phyloP scores from a whole-genome alignment of 2,329 filamentous ascomycete genomes.

The Botrytis tulipae region DNA sequence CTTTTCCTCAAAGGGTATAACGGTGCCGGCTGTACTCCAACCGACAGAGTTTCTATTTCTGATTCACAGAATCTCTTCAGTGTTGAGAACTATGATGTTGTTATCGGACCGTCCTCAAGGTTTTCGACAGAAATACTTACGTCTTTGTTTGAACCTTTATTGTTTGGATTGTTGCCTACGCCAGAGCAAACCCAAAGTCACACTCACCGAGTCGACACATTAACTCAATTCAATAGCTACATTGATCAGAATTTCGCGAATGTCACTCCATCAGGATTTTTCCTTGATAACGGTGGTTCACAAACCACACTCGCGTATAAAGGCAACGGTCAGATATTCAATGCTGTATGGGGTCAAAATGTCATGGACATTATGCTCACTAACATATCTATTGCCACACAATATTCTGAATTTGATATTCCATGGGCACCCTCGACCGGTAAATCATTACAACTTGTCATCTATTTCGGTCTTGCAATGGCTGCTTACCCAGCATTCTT shows the following conservation, averaged over 20 bases:
- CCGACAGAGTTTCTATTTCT: slow-evolving; percentile 46
- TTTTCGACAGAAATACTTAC: slow-evolving; percentile 38
- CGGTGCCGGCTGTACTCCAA: slow-evolving; percentile 52
- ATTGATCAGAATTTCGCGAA: slow-evolving; percentile 62
- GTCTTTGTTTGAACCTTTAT: slow-evolving; percentile 30
- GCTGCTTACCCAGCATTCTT: slow-evolving; percentile 82
- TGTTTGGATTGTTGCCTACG: slow-evolving; percentile 27
- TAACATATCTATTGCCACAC: slow-evolving; percentile 66
- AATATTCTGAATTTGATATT: slow-evolving; percentile 72
- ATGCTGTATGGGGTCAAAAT: slow-evolving; percentile 62
- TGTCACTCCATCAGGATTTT: slow-evolving; percentile 77
- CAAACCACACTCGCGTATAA: slow-evolving; percentile 69
- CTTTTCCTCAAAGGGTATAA: slow-evolving; percentile 65
- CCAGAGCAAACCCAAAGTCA: slow-evolving; percentile 24
- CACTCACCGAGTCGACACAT: slow-evolving; percentile 53
- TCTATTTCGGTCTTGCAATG: slow-evolving; percentile 80
- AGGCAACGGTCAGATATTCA: slow-evolving; percentile 58
- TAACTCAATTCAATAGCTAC: slow-evolving; percentile 66
- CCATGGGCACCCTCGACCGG: slow-evolving; percentile 69
- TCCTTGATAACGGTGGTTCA: slow-evolving; percentile 61
- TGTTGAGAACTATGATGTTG: slow-evolving; percentile 30
- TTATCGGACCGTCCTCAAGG: slow-evolving; percentile 47
- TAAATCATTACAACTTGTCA: slow-evolving; percentile 72
- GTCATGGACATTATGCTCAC: slow-evolving; percentile 63
- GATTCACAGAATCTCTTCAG: slow-evolving; percentile 31